Evolutionary conservation across 768 basidiomycete genomes (phyloP).

Genomic region (Mycena vulgaris): DNA sequence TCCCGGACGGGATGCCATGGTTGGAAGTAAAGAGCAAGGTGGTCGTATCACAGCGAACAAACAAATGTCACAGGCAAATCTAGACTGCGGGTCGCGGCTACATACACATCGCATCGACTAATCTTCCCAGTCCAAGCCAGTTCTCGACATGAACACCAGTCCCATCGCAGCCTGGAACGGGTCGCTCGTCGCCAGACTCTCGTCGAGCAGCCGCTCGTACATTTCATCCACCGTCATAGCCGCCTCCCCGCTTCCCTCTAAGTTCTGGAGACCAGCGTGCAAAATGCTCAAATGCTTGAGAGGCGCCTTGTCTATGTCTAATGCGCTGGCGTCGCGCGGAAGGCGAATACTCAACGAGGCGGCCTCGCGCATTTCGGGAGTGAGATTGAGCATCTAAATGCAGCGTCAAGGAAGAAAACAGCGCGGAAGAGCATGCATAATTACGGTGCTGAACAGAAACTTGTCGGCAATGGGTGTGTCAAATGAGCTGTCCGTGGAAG

Average conservation of each 20-base stretch:
- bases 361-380: not conserved
- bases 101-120: conserved; percentile 17
- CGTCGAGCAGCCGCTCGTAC: conserved; percentile 52
- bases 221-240: conserved; percentile 42
- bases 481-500: not conserved
- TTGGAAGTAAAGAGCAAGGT: not conserved
- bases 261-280: conserved; percentile 38
- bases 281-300: conserved; percentile 55
- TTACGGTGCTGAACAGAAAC: conserved; percentile 21
- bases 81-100: not conserved
- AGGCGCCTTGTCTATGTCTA: conserved; percentile 47
- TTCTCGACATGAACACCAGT: conserved; percentile 56
- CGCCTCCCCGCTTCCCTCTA: not conserved
- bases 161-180: conserved; percentile 68
- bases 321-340: conserved; percentile 30
- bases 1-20: conserved; percentile 59
- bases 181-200: conserved; percentile 50
- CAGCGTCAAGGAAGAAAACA: conserved; percentile 1
- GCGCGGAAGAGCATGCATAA: not conserved
- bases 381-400: conserved; percentile 25
- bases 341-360: conserved; percentile 9
- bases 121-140: conserved; percentile 53
- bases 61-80: not conserved
- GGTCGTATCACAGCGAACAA: not conserved
- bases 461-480: conserved; percentile 9